These are phyloP conservation scores for Colletotrichum tamarilloi DNA, from an alignment of 2,329 filamentous ascomycete species.

Conservation along the genomic window DNA sequence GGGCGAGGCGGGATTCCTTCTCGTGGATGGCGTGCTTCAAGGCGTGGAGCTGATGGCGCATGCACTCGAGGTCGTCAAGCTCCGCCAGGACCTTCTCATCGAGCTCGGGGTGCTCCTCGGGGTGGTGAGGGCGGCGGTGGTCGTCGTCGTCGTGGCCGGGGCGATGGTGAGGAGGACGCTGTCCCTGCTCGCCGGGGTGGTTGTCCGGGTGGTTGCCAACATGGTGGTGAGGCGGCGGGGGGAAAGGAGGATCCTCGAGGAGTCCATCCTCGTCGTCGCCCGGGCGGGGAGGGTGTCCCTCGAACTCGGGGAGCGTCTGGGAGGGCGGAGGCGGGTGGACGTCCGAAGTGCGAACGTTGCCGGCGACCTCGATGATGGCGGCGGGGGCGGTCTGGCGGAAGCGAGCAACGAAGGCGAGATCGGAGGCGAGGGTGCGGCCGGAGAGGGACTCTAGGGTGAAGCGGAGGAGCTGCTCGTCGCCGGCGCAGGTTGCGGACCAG, in stretches of 20 bases:
- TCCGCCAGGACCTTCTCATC: conserved; percentile 49
- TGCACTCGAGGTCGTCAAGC: conserved; percentile 55
- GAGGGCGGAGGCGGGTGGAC: conserved; percentile 12
- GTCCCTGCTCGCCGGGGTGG: conserved; percentile 1
- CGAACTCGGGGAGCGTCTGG: conserved; percentile 27
- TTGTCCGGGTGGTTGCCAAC: conserved; percentile 23
- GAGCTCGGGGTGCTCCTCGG: conserved; percentile 30
- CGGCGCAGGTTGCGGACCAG: conserved; percentile 61
- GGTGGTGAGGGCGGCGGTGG: neutral
- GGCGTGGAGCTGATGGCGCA: conserved; percentile 53
- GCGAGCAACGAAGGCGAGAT: conserved; percentile 52
- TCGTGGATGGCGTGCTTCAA: conserved; percentile 54
- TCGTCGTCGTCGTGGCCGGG: neutral
- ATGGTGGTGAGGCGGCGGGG: conserved; percentile 37
- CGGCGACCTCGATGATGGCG: conserved; percentile 55
- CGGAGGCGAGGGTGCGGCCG: conserved; percentile 49
- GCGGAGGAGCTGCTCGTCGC: conserved; percentile 56
- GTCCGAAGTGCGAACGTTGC: conserved; percentile 40
- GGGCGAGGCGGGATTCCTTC: conserved; percentile 53
- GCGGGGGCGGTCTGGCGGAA: conserved; percentile 59
- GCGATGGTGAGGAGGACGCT: conserved; percentile 10
- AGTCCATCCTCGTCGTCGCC: conserved; percentile 28
- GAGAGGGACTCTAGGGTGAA: conserved; percentile 57
- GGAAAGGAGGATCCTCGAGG: conserved; percentile 30
- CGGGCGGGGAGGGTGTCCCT: conserved; percentile 32